Percentiles rank a stretch among this genome's conserved stretches.
These are phyloP conservation scores for Arachis hypogaea DNA, from an alignment of 306 rosid species.

Conservation along the genomic window DNA sequence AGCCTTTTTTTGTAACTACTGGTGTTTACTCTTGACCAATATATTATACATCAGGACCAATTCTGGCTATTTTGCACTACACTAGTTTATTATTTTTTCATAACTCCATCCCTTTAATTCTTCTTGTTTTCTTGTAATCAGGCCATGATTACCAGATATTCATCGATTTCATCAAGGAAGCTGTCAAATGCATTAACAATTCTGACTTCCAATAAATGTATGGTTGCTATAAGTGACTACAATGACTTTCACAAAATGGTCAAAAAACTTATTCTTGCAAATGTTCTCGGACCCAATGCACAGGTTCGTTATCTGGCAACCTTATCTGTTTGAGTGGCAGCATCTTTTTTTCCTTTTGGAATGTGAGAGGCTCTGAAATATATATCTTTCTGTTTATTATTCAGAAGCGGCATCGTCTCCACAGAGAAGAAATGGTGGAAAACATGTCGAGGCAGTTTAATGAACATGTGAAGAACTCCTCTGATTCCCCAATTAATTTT, in stretches of 20 bases:
- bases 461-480: constrained; percentile 52
- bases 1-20: neutral
- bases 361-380: constrained; percentile 8
- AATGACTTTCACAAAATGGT: constrained; percentile 77
- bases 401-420: constrained; percentile 75
- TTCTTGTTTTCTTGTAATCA: constrained; percentile 40
- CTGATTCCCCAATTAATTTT: constrained; percentile 61
- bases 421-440: constrained; percentile 66
- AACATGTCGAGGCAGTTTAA: constrained; percentile 52
- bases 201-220: constrained; percentile 73
- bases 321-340: neutral
- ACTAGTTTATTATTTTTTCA: too few species aligned
- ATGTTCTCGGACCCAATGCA: constrained; percentile 73
- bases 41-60: too few species aligned
- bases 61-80: too few species aligned
- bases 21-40: constrained; percentile 1
- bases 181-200: constrained; percentile 64
- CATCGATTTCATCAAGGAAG: constrained; percentile 84
- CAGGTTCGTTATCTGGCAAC: constrained; percentile 53
- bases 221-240: constrained; percentile 97
- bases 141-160: constrained; percentile 89
- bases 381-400: constrained; percentile 1
- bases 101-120: neutral
- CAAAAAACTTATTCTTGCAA: constrained; percentile 68
- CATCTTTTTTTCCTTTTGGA: neutral